Evolutionary conservation across 2,329 filamentous ascomycete genomes (phyloP), one percentile per base, ranked within the genome.

Genomic region (Colletotrichum sp.): DNA sequence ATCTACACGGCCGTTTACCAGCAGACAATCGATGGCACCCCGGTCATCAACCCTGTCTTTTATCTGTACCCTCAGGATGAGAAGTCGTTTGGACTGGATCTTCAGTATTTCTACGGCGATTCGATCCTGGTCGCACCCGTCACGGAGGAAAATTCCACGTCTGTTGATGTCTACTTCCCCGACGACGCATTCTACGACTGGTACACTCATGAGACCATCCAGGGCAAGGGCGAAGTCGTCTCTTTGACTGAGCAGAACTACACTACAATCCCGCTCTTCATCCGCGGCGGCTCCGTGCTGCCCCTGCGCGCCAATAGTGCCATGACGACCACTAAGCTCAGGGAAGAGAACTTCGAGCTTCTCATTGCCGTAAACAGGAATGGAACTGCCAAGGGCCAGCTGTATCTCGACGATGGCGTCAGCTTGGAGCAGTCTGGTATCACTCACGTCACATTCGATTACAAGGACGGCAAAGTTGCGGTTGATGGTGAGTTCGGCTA

Each of bases 371-470:
- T 94, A 0, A 91, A 89, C 7, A 80, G 82, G 1, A 86, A 93
- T 68, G 94, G 93, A 5, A 90, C 86, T 8, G 95, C 95, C 0
- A 83, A 81, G 2, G 95, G 95, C 0, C 87, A 88, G 68, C 86
- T 97, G 72, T 97, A 96, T 82, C 85, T 97, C 7, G 95, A 97
- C 79, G 95, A 98, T 77, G 95, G 95, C 10, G 92, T 78, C 75
- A 92, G 90, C 30, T 79, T 96, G 66, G 85, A 90, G 75, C 94
- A 94, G 83, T 77, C 84, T 4, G 82, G 80, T 1, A 90, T 88
- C n/a, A 91, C 89, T 8, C 85, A 90, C 71, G 87, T 96, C 69
- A 83, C 85, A 16, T 94, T 96, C 79, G 79, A 82, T 10, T 96
- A 92, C 81, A 84, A 88, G 62, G 81, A 88, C 4, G 89, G 90